Evolutionary conservation across 192 early-diverging fungal genomes (phyloP), one percentile per base, ranked within the genome.

Genomic region (Coemansia aciculifera): DNA sequence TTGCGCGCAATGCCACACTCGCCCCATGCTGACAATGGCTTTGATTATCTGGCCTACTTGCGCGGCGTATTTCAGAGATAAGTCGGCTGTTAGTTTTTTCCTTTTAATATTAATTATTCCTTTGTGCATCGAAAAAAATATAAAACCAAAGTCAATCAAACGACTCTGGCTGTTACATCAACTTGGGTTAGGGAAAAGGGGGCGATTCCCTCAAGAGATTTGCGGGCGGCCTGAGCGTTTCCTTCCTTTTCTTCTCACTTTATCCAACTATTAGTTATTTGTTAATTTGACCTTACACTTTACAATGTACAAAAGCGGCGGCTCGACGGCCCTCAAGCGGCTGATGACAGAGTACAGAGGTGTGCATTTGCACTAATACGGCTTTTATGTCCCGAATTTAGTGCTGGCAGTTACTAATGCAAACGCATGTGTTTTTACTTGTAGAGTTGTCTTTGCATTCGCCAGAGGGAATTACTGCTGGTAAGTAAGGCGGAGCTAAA

Each of bases 291-390:
- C 29, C 73, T 71, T 70, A 56, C 27, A 27, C 24, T 49, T 34
- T 15, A 10, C 49, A 71, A 85, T 83, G 80, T 79, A 83, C 74
- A 78, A 84, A 59, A 75, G 82, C 62, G 77, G 81, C 61, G 89
- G 90, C 59, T 87, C 91, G 15, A 91, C 93, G 27, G 93, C 93
- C 38, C 75, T 95, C 40, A 94, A 93, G 83, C 87, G 95, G 63
- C 84, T 97, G 52, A 94, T 95, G 92, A 94, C 89, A 11, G 95
- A 97, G 74, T 97, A 97, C 81, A 89, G 84, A 85, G 92, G 92
- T 91, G 66, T 37, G 63, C 8, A 38, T 60, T 38, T 19, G 59
- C 59, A 38, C n/a, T 38, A 38, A 34, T 19, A 23, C 2, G 21
- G 21, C 23, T 13, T n/a, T 6, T 15, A 39, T 63, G 34, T 59